Evolutionary conservation across 2,329 filamentous ascomycete species (phyloP).

Genomic region (Coniochaeta ligniaria): DNA sequence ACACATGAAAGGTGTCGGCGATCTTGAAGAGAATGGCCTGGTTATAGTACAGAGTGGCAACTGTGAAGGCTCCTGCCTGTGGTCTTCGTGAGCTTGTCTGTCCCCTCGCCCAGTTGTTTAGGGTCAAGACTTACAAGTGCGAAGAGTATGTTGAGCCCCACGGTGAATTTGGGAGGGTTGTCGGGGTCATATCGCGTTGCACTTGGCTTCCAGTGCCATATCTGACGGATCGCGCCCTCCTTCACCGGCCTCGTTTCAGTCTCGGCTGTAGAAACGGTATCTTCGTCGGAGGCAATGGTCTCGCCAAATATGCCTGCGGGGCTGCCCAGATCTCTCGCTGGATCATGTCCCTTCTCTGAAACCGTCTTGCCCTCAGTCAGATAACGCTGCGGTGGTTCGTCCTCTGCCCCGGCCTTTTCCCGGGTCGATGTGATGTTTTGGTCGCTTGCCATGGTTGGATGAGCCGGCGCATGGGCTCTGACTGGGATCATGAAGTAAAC

Average conservation of each 20-base stretch:
- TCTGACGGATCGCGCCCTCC: not conserved
- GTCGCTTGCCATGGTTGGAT: not conserved
- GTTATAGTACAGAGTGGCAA: constrained; percentile 76
- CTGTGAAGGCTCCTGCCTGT: constrained; percentile 56
- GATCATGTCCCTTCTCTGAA: not conserved
- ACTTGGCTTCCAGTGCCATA: constrained; percentile 48
- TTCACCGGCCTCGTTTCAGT: not conserved
- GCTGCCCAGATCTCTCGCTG: not conserved
- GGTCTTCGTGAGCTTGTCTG: not conserved
- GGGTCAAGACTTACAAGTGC: constrained; percentile 40
- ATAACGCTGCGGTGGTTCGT: not conserved
- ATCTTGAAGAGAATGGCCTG: constrained; percentile 74
- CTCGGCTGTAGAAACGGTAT: not conserved
- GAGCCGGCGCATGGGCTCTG: not conserved
- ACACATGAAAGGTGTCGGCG: constrained; percentile 62
- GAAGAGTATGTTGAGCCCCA: constrained; percentile 64
- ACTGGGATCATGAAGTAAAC: not conserved
- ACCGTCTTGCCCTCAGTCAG: not conserved
- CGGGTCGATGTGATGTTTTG: not conserved
- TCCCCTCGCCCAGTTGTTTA: not conserved
- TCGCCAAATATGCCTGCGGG: not conserved
- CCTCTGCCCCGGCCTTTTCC: not conserved
- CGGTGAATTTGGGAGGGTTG: constrained; percentile 60
- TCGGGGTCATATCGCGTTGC: constrained; percentile 62
- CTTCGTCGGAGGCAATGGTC: not conserved